phyloP scores from a whole-genome alignment of 148 eudicot genomes.

The Dysphania ambrosioides region DNA sequence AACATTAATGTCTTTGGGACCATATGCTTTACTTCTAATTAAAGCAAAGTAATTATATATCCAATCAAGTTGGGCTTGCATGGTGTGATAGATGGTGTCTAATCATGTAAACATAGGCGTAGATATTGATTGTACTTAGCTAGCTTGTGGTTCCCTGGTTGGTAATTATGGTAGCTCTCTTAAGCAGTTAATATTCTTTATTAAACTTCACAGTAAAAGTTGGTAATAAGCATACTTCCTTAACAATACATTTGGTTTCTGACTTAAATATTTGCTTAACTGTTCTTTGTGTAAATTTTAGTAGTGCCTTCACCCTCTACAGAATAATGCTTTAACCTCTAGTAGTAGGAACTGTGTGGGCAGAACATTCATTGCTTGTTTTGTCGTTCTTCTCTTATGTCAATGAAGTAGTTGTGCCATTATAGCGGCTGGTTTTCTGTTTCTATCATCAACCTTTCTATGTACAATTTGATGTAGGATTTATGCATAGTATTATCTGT shows the following conservation, averaged over 20 bases:
- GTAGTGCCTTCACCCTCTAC: background rate
- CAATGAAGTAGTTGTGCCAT: constrained; percentile 14
- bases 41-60: background rate
- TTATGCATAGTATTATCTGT: background rate
- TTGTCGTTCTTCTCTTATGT: background rate
- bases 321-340: background rate
- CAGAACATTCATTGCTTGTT: background rate
- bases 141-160: too few relatives aligned
- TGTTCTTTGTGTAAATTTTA: background rate
- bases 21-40: background rate
- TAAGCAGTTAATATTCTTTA: background rate
- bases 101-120: background rate
- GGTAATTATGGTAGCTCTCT: background rate
- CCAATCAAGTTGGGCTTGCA: background rate
- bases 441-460: constrained; percentile 16
- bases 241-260: background rate
- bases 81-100: too few relatives aligned
- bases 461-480: background rate
- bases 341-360: background rate
- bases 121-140: background rate
- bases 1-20: too few relatives aligned
- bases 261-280: background rate
- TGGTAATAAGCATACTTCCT: too few relatives aligned
- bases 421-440: constrained; percentile 24
- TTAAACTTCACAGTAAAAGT: too few relatives aligned